A percentile compares a stretch with the other conserved stretches of the same genome.
These are phyloP conservation scores for Rhizopus arrhizus DNA, from an alignment of 371 early-diverging fungal species.

Conservation along the genomic window DNA sequence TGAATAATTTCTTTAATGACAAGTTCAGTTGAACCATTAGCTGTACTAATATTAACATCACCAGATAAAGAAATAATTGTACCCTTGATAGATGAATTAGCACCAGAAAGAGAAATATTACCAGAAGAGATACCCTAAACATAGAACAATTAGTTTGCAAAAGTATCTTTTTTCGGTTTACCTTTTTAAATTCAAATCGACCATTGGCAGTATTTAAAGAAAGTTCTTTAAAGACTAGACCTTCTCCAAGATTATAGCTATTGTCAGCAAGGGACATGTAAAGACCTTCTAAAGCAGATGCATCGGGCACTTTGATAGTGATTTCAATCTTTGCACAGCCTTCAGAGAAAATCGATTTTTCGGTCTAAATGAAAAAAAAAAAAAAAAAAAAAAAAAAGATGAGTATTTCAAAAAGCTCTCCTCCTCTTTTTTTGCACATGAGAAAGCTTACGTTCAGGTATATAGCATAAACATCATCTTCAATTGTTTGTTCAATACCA, in stretches of 20 bases:
- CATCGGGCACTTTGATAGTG: constrained; percentile 9
- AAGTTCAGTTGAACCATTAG: not conserved
- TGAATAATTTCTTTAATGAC: constrained; percentile 7
- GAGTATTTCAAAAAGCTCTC: not conserved
- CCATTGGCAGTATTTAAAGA: constrained; percentile 7
- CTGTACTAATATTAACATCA: not conserved
- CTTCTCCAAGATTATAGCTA: not conserved
- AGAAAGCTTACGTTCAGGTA: constrained; percentile 7
- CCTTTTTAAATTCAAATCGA: constrained; percentile 11
- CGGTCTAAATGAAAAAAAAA: not conserved
- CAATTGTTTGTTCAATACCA: constrained; percentile 8
- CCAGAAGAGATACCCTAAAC: constrained; percentile 8
- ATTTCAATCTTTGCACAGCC: constrained; percentile 10
- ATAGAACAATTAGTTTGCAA: not conserved
- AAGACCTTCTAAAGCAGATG: constrained; percentile 1
- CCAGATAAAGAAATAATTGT: constrained; percentile 9
- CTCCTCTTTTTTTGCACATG: not conserved
- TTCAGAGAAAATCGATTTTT: not conserved
- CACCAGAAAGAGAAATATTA: not conserved
- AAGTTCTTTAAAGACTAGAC: constrained; percentile 10
- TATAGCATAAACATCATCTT: constrained; percentile 1
- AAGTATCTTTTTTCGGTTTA: not conserved
- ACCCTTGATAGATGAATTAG: constrained; percentile 9
- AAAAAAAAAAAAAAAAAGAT: not conserved
- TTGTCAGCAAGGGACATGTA: constrained; percentile 4